Percentiles rank a stretch among this genome's conserved stretches.
Conservation (phyloP, 2,329 filamentous ascomycete genomes). For the Fusarium phyllophilum region DNA sequence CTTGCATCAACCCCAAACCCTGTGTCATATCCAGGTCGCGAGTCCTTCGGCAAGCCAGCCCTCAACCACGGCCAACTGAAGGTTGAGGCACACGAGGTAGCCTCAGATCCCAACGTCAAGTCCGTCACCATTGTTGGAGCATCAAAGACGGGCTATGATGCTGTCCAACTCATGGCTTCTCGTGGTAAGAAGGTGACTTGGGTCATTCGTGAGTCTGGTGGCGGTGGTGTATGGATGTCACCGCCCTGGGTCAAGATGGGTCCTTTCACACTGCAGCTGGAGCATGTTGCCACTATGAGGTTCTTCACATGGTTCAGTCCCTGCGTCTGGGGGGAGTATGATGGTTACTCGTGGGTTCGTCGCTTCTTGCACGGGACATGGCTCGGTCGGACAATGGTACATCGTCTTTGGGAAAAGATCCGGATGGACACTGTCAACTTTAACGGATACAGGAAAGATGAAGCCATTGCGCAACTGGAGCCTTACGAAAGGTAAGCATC, state of each 20-base stretch:
- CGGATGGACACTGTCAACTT: background rate
- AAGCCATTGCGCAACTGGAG: accelerated
- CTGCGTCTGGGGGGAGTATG: background rate
- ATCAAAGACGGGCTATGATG: background rate
- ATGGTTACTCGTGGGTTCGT: background rate
- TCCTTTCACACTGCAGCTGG: background rate
- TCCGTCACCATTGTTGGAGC: background rate
- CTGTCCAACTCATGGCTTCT: background rate
- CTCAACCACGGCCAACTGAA: background rate
- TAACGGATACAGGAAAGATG: background rate
- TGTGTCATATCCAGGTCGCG: background rate
- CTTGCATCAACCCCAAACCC: background rate
- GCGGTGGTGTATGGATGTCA: background rate
- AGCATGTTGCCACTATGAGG: background rate
- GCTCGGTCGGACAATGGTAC: background rate
- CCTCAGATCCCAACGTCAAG: background rate
- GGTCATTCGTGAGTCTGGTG: background rate
- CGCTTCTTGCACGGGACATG: background rate
- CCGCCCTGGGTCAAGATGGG: background rate
- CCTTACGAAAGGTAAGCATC: background rate
- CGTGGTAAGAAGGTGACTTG: background rate
- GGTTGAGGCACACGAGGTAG: background rate
- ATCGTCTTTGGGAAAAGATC: background rate
- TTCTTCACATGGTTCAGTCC: background rate
- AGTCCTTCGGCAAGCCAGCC: background rate